Percentiles rank a stretch among this genome's conserved stretches.
These are phyloP conservation scores for Myxozyma sirexii DNA, from an alignment of 805 yeast genomes.

Conservation along the genomic window DNA sequence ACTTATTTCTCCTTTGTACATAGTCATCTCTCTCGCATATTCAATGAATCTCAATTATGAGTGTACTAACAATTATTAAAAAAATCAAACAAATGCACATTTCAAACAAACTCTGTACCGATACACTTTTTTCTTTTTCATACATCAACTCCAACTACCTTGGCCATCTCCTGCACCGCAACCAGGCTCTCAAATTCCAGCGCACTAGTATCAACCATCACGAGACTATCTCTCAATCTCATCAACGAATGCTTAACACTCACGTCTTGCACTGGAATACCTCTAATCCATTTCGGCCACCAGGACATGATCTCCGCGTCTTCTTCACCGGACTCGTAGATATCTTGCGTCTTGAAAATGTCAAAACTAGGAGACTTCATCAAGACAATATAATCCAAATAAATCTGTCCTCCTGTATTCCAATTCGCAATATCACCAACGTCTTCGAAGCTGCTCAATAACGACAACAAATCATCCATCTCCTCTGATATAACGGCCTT, in stretches of 20 bases:
- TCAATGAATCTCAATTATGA: no score
- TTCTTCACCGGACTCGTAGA: slow-evolving; percentile 1
- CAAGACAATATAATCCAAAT: slow-evolving; percentile 40
- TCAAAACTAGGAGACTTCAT: slow-evolving; percentile 5
- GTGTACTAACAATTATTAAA: no score
- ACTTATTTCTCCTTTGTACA: not conserved
- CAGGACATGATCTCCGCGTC: not conserved
- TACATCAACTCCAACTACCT: slow-evolving; percentile 28
- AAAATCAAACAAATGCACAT: not conserved
- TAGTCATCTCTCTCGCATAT: not conserved
- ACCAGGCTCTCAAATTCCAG: slow-evolving; percentile 24
- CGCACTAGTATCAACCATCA: slow-evolving; percentile 8
- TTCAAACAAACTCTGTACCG: not conserved
- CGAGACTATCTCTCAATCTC: slow-evolving; percentile 15
- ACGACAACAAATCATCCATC: slow-evolving; percentile 30
- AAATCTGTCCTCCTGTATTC: slow-evolving; percentile 44
- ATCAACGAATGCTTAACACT: slow-evolving; percentile 12
- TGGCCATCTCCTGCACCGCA: slow-evolving; percentile 31
- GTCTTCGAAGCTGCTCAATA: slow-evolving; percentile 36
- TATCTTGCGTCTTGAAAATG: not conserved
- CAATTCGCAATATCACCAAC: slow-evolving; percentile 38
- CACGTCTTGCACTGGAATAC: slow-evolving; percentile 19
- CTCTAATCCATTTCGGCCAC: slow-evolving; percentile 29
- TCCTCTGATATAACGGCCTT: slow-evolving; percentile 58
- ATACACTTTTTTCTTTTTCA: not conserved